phyloP scores from a whole-genome alignment of 176 grass and related monocot genomes.

The Oryza coarctata region DNA sequence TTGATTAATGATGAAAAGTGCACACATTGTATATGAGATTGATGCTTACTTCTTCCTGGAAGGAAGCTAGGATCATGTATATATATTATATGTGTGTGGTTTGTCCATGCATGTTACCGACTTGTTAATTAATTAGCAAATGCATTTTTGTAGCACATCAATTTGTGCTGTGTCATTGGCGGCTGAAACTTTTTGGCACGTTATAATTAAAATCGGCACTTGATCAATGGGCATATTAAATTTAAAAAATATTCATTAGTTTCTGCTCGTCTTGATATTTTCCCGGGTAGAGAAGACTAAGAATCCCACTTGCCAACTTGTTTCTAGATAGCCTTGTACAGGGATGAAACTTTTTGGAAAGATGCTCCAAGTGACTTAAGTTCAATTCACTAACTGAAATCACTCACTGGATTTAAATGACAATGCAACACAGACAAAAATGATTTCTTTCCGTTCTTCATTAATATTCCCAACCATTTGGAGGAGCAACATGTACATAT shows the following conservation, averaged over 20 bases:
- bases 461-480: not conserved
- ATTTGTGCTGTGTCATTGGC: not conserved
- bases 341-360: not conserved
- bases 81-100: not conserved
- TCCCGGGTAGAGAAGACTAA: slow-evolving; percentile 16
- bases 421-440: not conserved
- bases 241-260: not conserved
- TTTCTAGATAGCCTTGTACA: not conserved
- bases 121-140: not conserved
- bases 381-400: not conserved
- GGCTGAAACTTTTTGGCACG: slow-evolving; percentile 29
- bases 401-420: not conserved
- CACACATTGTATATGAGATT: not conserved
- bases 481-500: not conserved
- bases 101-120: not conserved
- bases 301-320: slow-evolving; percentile 3
- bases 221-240: not conserved
- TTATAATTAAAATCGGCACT: not conserved
- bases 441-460: not conserved
- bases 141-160: not conserved
- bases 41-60: not conserved
- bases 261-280: not conserved
- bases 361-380: not conserved
- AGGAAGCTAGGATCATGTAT: not conserved
- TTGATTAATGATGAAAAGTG: not conserved